A percentile compares a stretch with the other conserved stretches of the same genome.
These are phyloP conservation scores for Cryphonectria japonica DNA, from an alignment of 2,329 filamentous ascomycete genomes.

Conservation along the genomic window DNA sequence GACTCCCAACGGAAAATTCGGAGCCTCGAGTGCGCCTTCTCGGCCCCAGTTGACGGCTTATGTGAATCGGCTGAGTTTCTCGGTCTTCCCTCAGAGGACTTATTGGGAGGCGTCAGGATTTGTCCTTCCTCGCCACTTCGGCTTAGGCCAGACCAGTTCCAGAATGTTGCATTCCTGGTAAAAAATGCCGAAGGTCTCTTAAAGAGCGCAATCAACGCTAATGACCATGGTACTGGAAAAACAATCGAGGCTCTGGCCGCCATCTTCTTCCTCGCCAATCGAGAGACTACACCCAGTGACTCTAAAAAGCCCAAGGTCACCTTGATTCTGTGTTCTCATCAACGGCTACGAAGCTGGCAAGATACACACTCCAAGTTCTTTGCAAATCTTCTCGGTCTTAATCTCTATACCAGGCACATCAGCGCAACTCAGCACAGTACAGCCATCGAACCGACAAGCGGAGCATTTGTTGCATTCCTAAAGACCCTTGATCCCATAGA, in stretches of 20 bases:
- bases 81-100: neutral
- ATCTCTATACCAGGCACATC: neutral
- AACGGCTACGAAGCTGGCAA: slow-evolving; percentile 14
- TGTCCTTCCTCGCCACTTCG: neutral
- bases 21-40: neutral
- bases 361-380: slow-evolving; percentile 6
- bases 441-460: neutral
- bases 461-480: neutral
- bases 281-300: neutral
- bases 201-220: slow-evolving; percentile 12
- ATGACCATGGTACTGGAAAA: slow-evolving; percentile 15
- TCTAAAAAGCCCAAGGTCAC: neutral
- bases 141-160: slow-evolving; percentile 20
- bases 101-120: neutral
- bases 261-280: slow-evolving; percentile 14
- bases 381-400: neutral
- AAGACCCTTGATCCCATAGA: neutral
- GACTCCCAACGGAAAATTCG: neutral
- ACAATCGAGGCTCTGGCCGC: slow-evolving; percentile 15
- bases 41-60: neutral
- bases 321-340: slow-evolving; percentile 10
- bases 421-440: neutral
- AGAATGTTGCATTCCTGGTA: slow-evolving; percentile 18
- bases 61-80: slow-evolving; percentile 13
- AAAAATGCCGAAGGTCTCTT: slow-evolving; percentile 8